These are phyloP conservation scores for Pichia californica DNA, from an alignment of 805 yeast species.

Conservation along the genomic window DNA sequence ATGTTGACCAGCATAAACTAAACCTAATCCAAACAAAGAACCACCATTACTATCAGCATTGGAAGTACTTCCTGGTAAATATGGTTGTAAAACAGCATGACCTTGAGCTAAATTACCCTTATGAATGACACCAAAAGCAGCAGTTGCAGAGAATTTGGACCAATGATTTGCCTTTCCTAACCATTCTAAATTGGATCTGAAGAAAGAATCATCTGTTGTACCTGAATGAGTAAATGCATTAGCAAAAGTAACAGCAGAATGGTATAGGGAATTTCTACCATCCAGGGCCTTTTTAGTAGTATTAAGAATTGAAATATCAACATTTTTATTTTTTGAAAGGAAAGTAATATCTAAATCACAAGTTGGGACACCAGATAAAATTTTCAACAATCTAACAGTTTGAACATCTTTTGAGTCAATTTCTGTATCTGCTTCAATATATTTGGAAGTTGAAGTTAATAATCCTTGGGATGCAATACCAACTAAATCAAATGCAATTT, in stretches of 20 bases:
- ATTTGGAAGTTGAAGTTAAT: slow-evolving; percentile 48
- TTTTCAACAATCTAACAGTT: slow-evolving; percentile 40
- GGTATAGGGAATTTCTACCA: slow-evolving; percentile 90
- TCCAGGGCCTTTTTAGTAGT: slow-evolving; percentile 77
- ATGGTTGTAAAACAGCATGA: slow-evolving; percentile 77
- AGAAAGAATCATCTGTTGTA: slow-evolving; percentile 89
- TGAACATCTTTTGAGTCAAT: slow-evolving; percentile 24
- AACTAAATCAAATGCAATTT: slow-evolving; percentile 92
- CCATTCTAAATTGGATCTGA: slow-evolving; percentile 90
- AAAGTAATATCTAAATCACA: slow-evolving; percentile 90
- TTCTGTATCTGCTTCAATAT: slow-evolving; percentile 28
- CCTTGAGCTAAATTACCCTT: slow-evolving; percentile 93
- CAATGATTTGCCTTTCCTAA: slow-evolving; percentile 95
- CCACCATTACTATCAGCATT: slow-evolving; percentile 95
- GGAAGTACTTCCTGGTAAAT: slow-evolving; percentile 74
- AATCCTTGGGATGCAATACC: slow-evolving; percentile 88
- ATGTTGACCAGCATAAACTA: slow-evolving; percentile 95
- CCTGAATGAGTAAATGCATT: slow-evolving; percentile 95
- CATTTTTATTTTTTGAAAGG: slow-evolving; percentile 76
- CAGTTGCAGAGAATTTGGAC: slow-evolving; percentile 97
- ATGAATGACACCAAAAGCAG: slow-evolving; percentile 95
- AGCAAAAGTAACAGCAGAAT: slow-evolving; percentile 90
- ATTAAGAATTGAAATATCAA: slow-evolving; percentile 76
- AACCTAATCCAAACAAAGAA: slow-evolving; percentile 85
- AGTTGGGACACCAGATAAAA: slow-evolving; percentile 87